Evolutionary conservation across 2,329 filamentous ascomycete genomes (phyloP), one percentile per base, ranked within the genome.

Genomic region (Magnaporthales sp.): DNA sequence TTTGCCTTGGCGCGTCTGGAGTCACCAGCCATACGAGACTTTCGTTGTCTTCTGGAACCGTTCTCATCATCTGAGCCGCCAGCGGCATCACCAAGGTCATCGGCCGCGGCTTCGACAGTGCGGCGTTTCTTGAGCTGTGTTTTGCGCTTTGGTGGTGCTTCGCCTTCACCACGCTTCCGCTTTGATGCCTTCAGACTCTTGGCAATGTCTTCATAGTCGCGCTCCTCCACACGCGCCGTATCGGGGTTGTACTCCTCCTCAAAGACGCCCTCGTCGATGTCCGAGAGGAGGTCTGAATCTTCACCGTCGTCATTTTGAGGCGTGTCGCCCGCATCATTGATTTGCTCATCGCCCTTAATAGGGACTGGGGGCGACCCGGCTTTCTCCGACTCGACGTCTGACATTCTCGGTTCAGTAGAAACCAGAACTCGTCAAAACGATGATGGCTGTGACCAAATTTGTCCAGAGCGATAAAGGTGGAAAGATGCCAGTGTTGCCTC

Each of bases 261-360:
- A 69, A 91, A 89, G 72, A 90, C 85, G 66, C 89, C 83, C 72
- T 89, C 88, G 72, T 90, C 88, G 69, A 90, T 86, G 73, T 91
- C 88, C 26, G 87, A 90, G 1, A 90, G 82, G 54, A 83, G 76
- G 70, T 87, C 85, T 0, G 84, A 86, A 13, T 87, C 84, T 65
- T 66, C 79, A 5, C 76, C 78, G 13, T 74, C 69, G 63, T 80
- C 80, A 38, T 81, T 82, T 79, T 46, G 78, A 62, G 64, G 58
- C 46, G 66, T 3, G 62, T 65, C 22, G 66, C 51, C 63, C 10
- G 65, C 64, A 3, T 74, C 68, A 46, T 75, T 72, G 64, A 64
- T 65, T 24, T 68, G 31, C 22, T 66, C 67, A 11, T 70, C 71
- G 9, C 68, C 67, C 64, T 68, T 68, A 64, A 46, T 67, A 29